Base-by-base conservation (phyloP, 768 basidiomycete genomes). In the Phylloporus scabripes region DNA sequence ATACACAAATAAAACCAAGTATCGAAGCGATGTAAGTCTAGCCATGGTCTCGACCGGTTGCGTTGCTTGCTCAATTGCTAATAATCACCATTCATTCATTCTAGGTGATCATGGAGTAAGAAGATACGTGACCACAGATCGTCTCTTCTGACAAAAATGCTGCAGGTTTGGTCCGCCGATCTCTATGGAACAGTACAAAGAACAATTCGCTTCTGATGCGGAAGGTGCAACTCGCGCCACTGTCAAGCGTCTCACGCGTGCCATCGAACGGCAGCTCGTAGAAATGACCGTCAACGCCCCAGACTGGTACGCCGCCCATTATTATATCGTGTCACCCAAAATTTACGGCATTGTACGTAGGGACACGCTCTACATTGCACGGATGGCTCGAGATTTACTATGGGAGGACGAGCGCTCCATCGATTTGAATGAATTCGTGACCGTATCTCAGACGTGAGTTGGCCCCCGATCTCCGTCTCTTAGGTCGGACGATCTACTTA, bases 1-100 rank as follows among this genome's bases (percentile, higher is more conserved):
- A 12, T 98, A 98, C 67, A 92, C 90, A 48, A 85, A 97, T 72
- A 98, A 99, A 69, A 82, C 87, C 31, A 95, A 94, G 72, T 99
- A 98, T 64, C 77, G 94, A 53, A 94, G 92, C 63, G 70, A 81
- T 56, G 94, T 93, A 51, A 70, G 89, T 73, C 56, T 73, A 23
- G 21, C 69, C 46, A 48, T 63, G 20, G 31, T 45, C 42, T 49
- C 26, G 18, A 36, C 31, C 39, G 3, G 33, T 29, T 32, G n/a
- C 7, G 37, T 42, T 49, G 36, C 26, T 11, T 21, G 10, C 42
- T 40, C 51, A 37, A 28, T 49, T 29, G 47, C 58, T 58, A 33
- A 67, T 37, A 40, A 42, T 48, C 38, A 31, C 18, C 18, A 14
- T 50, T 42, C 32, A 39, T 49, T 56, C 15, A 47, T 54, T 41